Base-by-base conservation (phyloP, 2,329 filamentous ascomycete genomes). In the Grosmannia huntii region DNA sequence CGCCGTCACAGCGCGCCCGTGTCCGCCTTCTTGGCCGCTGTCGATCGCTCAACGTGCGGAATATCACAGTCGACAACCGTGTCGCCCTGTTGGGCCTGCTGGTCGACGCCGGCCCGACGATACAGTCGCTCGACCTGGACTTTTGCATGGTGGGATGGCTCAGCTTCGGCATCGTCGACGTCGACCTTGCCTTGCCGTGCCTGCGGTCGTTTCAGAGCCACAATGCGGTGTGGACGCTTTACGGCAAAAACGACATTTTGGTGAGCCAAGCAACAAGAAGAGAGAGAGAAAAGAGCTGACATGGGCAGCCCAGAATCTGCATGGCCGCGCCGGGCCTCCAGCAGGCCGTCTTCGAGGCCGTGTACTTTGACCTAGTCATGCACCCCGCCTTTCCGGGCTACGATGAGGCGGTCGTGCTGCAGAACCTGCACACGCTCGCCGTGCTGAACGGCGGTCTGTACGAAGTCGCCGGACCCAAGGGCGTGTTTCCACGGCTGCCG, bases 321-420 rank as follows among this genome's bases (percentile, higher is more conserved):
- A 12, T 23, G 19, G 48, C 31, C 3, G 48, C 57, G n/a, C 53
- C 56, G 5, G n/a, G 23, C 3, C 59, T 64, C 1, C 55, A 64
- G 52, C 61, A 63, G 48, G 55, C 63, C 4, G 56, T 36, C 12
- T 55, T 64, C 3, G 59, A 58, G 6, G 2, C 52, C 10, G 14
- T 53, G 11, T 7, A 5, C 7, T n/a, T 60, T 23, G 38, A 46
- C 5, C 4, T 9, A 1, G 4, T 1, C 4, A 2, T 4, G 7
- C 12, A 49, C 44, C 19, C 12, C 7, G 38, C 21, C 27, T 28
- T 28, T 7, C 16, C 31, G 4, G 44, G 19, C 31, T 57, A 51
- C 23, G 31, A 52, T 21, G 11, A 16, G 19, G 14, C 28, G 1
- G 28, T 31, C 2, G 1, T 46, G 23, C 19, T 61, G 0, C 44